Percentiles rank a stretch among this genome's conserved stretches.
phyloP scores from a whole-genome alignment of 768 basidiomycete species.

The Tephrocybe sp. region DNA sequence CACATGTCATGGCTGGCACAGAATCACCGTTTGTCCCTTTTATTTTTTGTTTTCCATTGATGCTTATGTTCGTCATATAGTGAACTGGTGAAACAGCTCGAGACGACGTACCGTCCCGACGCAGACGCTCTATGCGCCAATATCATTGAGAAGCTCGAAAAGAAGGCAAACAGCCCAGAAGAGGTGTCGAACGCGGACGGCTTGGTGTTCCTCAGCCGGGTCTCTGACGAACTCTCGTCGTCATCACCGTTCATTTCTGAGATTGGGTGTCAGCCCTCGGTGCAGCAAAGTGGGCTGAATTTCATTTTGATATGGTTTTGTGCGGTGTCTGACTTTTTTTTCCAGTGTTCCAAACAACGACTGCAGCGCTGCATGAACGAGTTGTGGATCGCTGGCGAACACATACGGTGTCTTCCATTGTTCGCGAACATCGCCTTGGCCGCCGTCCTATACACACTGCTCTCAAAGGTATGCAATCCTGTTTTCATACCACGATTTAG shows the following conservation, averaged over 20 bases:
- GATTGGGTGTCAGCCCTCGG: conserved; percentile 40
- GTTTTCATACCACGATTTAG: background rate
- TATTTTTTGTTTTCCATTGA: conserved; percentile 14
- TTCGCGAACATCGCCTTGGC: conserved; percentile 25
- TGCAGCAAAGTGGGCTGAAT: conserved; percentile 20
- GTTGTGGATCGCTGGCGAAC: conserved; percentile 56
- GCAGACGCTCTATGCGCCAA: conserved; percentile 45
- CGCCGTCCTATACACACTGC: conserved; percentile 16
- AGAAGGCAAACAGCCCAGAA: conserved; percentile 27
- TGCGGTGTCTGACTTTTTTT: background rate
- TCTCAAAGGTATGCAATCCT: conserved; percentile 21
- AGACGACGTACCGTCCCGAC: conserved; percentile 44
- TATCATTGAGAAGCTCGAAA: conserved; percentile 40
- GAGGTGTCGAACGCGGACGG: conserved; percentile 27
- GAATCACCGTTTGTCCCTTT: conserved; percentile 38
- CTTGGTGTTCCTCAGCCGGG: conserved; percentile 47
- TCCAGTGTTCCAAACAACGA: conserved; percentile 49
- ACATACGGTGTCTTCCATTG: conserved; percentile 33
- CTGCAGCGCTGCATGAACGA: conserved; percentile 39
- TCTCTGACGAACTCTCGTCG: conserved; percentile 46
- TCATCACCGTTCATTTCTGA: conserved; percentile 41
- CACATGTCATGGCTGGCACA: conserved; percentile 38
- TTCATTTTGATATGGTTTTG: background rate
- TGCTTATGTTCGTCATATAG: conserved; percentile 9
- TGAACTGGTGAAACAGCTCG: conserved; percentile 45